These are phyloP conservation scores for Sextonia rubra DNA, from an alignment of 164 flowering plant genomes.

Conservation along the genomic window DNA sequence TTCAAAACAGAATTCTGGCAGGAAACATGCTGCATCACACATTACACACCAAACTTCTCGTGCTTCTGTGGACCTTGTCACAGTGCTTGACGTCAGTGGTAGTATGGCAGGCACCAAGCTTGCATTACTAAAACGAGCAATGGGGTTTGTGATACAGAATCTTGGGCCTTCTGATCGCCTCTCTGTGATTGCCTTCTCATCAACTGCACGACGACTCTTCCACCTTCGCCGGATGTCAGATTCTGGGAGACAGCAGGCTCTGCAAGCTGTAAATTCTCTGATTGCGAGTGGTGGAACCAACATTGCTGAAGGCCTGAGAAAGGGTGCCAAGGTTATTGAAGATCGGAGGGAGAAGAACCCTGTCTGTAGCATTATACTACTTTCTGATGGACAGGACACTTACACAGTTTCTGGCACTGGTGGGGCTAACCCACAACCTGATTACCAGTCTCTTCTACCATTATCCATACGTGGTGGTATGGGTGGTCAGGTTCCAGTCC, in stretches of 20 bases:
- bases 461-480: conserved; percentile 29
- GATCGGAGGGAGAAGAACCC: conserved; percentile 78
- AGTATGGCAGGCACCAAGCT: conserved; percentile 98
- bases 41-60: conserved; percentile 45
- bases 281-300: conserved; percentile 85
- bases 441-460: conserved; percentile 61
- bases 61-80: conserved; percentile 87
- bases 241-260: conserved; percentile 62
- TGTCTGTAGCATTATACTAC: conserved; percentile 69
- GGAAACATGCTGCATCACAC: conserved; percentile 15
- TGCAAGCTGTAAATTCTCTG: conserved; percentile 77
- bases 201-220: conserved; percentile 79
- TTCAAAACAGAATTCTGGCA: conserved; percentile 14
- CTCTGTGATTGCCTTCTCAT: conserved; percentile 92
- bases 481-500: conserved; percentile 67
- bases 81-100: conserved; percentile 97
- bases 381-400: conserved; percentile 96
- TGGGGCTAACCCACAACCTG: conserved; percentile 22
- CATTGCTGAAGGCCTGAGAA: conserved; percentile 79
- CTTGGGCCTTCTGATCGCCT: conserved; percentile 87
- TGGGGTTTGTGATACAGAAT: conserved; percentile 90
- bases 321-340: conserved; percentile 70
- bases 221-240: conserved; percentile 82
- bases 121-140: conserved; percentile 83
- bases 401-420: conserved; percentile 38